Base-by-base conservation (phyloP, 1,139 yeast genomes). In the Pneumocystis wakefieldiae region DNA sequence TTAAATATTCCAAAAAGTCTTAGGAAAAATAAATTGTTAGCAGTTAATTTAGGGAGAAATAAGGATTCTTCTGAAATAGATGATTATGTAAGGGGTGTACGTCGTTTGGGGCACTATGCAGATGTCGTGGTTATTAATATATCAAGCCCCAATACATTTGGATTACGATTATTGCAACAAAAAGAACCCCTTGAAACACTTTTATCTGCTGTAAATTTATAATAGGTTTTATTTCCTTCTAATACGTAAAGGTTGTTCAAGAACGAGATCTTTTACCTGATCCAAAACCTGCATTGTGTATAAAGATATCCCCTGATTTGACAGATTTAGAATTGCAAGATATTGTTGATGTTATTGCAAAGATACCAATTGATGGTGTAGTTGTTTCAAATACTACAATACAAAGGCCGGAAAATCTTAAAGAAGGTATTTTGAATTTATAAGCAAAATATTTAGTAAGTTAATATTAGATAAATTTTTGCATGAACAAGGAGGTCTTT, bases 101-200 rank as follows among this genome's bases (percentile, higher is more conserved):
- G 82, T 66, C 78, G 85, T 64, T 82, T 91, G 69, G 95, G 95
- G 10, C 83, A 85, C 15, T 84, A 80, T 70, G 96, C 97, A 3
- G 97, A 92, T 75, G 91, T 88, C 6, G 77, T 91, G 65, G 92
- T 91, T 55, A 81, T 91, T 67, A 91, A 91, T 71, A 96, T 91
- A n/a, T 89, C 96, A 0, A 87, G 95, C 61, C 98, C 98, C 66
- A 91, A 91, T 73, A 92, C 97, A 1, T 97, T 97, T 1, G 97
- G 97, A 1, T 79, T 91, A 68, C 82, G 97, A 71, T 89, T 85
- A 69, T 80, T 91, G 68, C 98, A 91, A 76, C 81, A 77, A 66
- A 96, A 88, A 70, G 80, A 79, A 66, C 87, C 86, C 72, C 79
- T 91, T 65, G 82, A 89, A 10, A 78, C 78, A 57, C 77, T 91